Conservation (phyloP, 1,284 basidiomycete species). For the Heterobasidion annosum region DNA sequence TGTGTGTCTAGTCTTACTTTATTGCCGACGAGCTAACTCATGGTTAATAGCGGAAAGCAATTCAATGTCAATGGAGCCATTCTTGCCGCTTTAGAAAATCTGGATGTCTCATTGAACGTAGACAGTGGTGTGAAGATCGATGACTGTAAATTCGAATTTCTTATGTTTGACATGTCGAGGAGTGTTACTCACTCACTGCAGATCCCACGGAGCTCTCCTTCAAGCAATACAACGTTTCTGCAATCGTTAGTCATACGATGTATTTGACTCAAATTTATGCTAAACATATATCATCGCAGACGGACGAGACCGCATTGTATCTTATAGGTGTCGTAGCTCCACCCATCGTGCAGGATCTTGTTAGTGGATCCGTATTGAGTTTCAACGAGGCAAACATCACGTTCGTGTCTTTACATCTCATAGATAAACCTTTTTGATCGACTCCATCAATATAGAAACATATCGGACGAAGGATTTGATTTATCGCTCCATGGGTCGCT, state of each 20-base stretch:
- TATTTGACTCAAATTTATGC: not conserved
- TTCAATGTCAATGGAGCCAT: slow-evolving; percentile 56
- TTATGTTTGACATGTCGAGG: not conserved
- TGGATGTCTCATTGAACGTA: slow-evolving; percentile 46
- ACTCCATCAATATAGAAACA: slow-evolving; percentile 26
- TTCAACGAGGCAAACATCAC: slow-evolving; percentile 60
- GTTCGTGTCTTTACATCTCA: slow-evolving; percentile 22
- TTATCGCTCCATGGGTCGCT: slow-evolving; percentile 49
- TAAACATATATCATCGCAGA: slow-evolving; percentile 22
- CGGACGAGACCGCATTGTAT: slow-evolving; percentile 57
- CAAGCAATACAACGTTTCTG: slow-evolving; percentile 52
- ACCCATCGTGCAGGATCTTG: slow-evolving; percentile 61
- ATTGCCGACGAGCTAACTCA: slow-evolving; percentile 8
- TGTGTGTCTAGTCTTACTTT: slow-evolving; percentile 1
- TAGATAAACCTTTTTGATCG: not conserved
- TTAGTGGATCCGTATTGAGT: slow-evolving; percentile 45
- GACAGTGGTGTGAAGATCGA: slow-evolving; percentile 44
- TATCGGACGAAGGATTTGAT: slow-evolving; percentile 54
- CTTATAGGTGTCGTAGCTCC: slow-evolving; percentile 62
- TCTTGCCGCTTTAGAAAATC: slow-evolving; percentile 49
- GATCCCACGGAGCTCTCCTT: slow-evolving; percentile 56
- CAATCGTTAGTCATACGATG: slow-evolving; percentile 29
- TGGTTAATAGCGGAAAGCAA: slow-evolving; percentile 43
- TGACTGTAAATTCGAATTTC: slow-evolving; percentile 35
- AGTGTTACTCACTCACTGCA: slow-evolving; percentile 13